Evolutionary conservation across 768 basidiomycete genomes (phyloP).

Genomic region (Phaeolepiota aurea): DNA sequence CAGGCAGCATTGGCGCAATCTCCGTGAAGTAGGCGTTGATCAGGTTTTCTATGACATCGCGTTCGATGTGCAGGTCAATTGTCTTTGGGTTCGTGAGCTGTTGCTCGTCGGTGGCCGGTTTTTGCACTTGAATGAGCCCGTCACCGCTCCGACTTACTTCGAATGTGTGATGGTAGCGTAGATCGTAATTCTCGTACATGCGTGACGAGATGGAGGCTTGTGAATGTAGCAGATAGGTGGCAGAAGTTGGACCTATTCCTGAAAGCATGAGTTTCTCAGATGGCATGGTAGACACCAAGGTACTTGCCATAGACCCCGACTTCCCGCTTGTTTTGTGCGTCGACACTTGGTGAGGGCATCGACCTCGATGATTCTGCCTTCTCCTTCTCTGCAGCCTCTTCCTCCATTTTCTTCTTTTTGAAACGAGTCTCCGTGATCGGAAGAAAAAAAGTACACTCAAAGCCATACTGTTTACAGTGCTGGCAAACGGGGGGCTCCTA

Average conservation of each 20-base stretch:
- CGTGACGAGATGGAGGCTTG: constrained; percentile 79
- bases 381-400: constrained; percentile 44
- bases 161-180: constrained; percentile 82
- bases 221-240: constrained; percentile 84
- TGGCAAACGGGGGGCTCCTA: constrained; percentile 76
- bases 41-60: constrained; percentile 70
- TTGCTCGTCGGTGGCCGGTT: constrained; percentile 49
- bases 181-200: constrained; percentile 81
- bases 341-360: constrained; percentile 33
- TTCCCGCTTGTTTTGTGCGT: constrained; percentile 41
- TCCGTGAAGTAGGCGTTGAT: constrained; percentile 89
- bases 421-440: constrained; percentile 98
- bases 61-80: constrained; percentile 66
- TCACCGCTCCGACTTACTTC: constrained; percentile 80
- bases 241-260: constrained; percentile 73
- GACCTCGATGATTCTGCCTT: constrained; percentile 24
- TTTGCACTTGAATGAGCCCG: constrained; percentile 78
- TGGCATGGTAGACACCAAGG: constrained; percentile 17
- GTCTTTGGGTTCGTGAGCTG: constrained; percentile 50
- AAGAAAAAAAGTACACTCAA: constrained; percentile 95
- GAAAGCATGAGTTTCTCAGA: constrained; percentile 31
- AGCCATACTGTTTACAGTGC: constrained; percentile 90
- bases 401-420: constrained; percentile 89
- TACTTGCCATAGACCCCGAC: constrained; percentile 56
- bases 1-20: constrained; percentile 82